phyloP scores from a whole-genome alignment of 2,329 filamentous ascomycete species.

The Xylariaceae sp. region DNA sequence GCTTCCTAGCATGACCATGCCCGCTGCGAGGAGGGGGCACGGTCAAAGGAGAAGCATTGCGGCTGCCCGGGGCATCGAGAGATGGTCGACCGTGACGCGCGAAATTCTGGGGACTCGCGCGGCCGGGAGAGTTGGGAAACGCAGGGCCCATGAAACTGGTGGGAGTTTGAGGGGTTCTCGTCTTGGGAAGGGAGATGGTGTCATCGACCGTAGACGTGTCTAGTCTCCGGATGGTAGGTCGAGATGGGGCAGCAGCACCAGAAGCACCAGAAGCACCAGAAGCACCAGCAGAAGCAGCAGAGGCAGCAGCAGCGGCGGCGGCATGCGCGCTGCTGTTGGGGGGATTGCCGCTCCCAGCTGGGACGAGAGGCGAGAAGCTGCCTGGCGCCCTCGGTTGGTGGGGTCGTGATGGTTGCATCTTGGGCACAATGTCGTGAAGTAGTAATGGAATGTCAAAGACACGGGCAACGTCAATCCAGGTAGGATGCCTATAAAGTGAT shows the following conservation, averaged over 20 bases:
- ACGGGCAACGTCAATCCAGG: conserved; percentile 1
- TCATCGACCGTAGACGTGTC: conserved; percentile 45
- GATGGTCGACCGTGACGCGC: conserved; percentile 45
- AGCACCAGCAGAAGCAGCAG: conserved; percentile 11
- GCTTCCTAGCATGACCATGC: conserved; percentile 44
- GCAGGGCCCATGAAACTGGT: conserved; percentile 40
- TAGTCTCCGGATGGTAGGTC: conserved; percentile 38
- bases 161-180: conserved; percentile 35
- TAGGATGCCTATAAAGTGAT: background rate
- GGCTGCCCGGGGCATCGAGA: conserved; percentile 32
- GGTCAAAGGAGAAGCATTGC: conserved; percentile 40
- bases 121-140: conserved; percentile 44
- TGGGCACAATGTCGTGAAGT: conserved; percentile 15
- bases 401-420: conserved; percentile 30
- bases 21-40: conserved; percentile 35
- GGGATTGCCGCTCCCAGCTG: conserved; percentile 7
- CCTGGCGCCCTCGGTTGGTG: conserved; percentile 33
- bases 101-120: conserved; percentile 51
- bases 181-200: conserved; percentile 42
- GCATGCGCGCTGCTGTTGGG: conserved; percentile 18
- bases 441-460: conserved; percentile 14
- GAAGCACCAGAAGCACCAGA: conserved; percentile 25
- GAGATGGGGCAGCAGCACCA: conserved; percentile 24
- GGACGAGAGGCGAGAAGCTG: conserved; percentile 48
- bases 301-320: conserved; percentile 26